Base-by-base conservation (phyloP, 2,329 filamentous ascomycete species). In the Clonostachys solani region DNA sequence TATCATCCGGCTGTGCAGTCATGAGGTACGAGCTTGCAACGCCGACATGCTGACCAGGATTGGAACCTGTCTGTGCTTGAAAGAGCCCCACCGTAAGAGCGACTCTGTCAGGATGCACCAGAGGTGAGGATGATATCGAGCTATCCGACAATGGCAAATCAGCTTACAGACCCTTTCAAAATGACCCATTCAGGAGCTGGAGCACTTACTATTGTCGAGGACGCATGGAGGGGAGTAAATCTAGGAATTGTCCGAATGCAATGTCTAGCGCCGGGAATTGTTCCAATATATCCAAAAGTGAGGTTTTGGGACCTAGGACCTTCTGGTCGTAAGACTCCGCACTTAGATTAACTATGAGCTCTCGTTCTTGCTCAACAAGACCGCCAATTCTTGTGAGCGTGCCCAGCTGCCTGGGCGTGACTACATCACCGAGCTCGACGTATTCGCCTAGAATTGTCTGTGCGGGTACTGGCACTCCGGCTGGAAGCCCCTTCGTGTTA, bases 81-180 rank as follows among this genome's bases (percentile, higher is more conserved):
- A 87, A 70, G 2, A 89, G 73, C 3, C 75, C 74, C 65, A 84
- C 87, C 4, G 83, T 87, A 23, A 89, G 70, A 0, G 81, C 80
- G 33, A 75, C 79, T 48, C 72, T 69, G 15, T 62, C 66, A 0
- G 77, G 70, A 52, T 81, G 72, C 56, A 66, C 69, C 0, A 87
- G 70, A 0, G 85, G 83, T 0, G 84, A 87, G 0, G 84, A 88
- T 0, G 85, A 88, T 56, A 89, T 87, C 6, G 81, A 86, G 54
- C 63, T 67, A 42, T 12, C 1, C 9, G 72, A 78, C 4, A 34
- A n/a, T n/a, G n/a, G n/a, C n/a, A n/a, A n/a, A n/a, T n/a, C n/a
- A n/a, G n/a, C n/a, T n/a, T n/a, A n/a, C n/a, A n/a, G n/a, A n/a
- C n/a, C n/a, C n/a, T n/a, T n/a, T n/a, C n/a, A n/a, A n/a, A n/a